Conservation (phyloP, 2,329 filamentous ascomycete species). For the Delphinella strobiligena region DNA sequence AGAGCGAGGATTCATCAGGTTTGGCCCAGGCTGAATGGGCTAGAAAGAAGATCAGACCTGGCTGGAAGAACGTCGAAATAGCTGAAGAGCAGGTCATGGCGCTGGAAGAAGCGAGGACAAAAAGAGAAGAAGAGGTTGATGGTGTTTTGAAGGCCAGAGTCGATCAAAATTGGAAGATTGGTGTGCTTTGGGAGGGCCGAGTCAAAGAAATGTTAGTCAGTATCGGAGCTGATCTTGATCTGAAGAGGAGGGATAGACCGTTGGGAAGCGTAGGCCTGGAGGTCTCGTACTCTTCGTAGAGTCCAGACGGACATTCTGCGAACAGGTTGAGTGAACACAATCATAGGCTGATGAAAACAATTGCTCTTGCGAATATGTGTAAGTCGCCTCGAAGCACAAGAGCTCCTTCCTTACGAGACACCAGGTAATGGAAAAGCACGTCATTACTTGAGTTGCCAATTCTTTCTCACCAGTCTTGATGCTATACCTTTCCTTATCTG, state of each 20-base stretch:
- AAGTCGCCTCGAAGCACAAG: too few relatives aligned
- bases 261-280: conserved; percentile 67
- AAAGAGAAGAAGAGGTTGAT: not conserved
- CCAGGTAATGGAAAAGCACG: too few relatives aligned
- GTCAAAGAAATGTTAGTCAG: conserved; percentile 89
- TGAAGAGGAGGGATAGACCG: conserved; percentile 62
- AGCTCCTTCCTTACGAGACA: too few relatives aligned
- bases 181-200: conserved; percentile 83
- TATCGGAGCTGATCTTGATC: conserved; percentile 73
- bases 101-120: too few relatives aligned
- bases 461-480: too few relatives aligned
- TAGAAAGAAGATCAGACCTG: conserved; percentile 28
- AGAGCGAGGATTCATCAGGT: conserved; percentile 5
- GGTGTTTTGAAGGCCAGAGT: conserved; percentile 84
- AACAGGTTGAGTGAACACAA: too few relatives aligned
- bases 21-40: conserved; percentile 32
- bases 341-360: too few relatives aligned
- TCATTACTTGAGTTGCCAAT: too few relatives aligned
- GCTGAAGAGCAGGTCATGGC: not conserved
- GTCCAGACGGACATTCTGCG: too few relatives aligned
- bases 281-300: conserved; percentile 72
- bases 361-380: too few relatives aligned
- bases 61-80: conserved; percentile 22
- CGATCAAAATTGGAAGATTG: conserved; percentile 77
- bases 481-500: too few relatives aligned